Percentiles rank a stretch among this genome's conserved stretches.
These are phyloP conservation scores for Clarireedia paspali DNA, from an alignment of 2,329 filamentous ascomycete genomes.

Conservation along the genomic window DNA sequence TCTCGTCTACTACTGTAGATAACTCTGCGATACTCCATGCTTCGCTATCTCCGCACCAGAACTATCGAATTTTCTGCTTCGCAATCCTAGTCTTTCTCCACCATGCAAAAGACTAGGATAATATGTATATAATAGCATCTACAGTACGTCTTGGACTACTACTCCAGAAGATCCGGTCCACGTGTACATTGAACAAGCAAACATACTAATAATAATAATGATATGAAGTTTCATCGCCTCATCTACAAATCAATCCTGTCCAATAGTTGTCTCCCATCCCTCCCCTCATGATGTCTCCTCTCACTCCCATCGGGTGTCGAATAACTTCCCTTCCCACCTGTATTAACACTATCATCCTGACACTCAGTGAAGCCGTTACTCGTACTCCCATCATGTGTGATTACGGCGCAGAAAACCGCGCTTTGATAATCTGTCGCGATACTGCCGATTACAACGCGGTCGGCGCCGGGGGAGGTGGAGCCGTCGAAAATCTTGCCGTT, in stretches of 20 bases:
- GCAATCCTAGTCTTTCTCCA: too few relatives aligned
- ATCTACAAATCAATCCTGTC: conserved; percentile 16
- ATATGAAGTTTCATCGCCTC: too few relatives aligned
- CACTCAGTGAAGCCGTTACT: conserved; percentile 29
- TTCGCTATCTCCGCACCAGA: too few relatives aligned
- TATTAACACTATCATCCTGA: conserved; percentile 18
- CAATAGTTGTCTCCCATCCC: conserved; percentile 14
- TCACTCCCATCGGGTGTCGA: not conserved
- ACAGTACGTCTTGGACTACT: too few relatives aligned
- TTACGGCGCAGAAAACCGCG: conserved; percentile 27
- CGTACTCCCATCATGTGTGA: conserved; percentile 26
- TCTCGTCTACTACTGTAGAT: too few relatives aligned
- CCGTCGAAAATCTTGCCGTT: conserved; percentile 18
- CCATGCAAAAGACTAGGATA: too few relatives aligned
- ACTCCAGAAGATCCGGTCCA: too few relatives aligned
- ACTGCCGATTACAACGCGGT: conserved; percentile 28
- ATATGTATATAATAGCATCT: too few relatives aligned
- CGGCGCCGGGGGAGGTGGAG: conserved; percentile 25
- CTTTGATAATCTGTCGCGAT: conserved; percentile 24
- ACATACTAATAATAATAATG: too few relatives aligned
- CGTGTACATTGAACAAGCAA: too few relatives aligned
- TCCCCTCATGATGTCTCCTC: conserved; percentile 8
- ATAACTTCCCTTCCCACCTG: conserved; percentile 11
- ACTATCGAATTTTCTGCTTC: too few relatives aligned
- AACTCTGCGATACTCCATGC: too few relatives aligned